These are phyloP conservation scores for Neurospora sp. DNA, from an alignment of 2,329 filamentous ascomycete genomes.

Conservation along the genomic window DNA sequence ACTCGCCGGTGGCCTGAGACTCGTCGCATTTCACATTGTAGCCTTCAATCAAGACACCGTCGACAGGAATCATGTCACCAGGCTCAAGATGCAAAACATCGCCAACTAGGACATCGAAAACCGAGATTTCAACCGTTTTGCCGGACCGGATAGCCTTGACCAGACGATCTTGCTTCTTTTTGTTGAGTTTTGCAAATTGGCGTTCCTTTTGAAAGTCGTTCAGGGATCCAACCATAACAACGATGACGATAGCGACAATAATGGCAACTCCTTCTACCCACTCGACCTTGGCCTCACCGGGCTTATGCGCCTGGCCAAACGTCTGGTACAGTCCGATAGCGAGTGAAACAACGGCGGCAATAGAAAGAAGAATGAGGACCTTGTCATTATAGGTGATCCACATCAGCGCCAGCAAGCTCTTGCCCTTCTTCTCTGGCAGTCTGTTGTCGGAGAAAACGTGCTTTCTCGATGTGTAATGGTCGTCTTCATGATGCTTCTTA, in stretches of 20 bases:
- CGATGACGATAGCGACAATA: conserved; percentile 68
- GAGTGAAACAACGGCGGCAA: conserved; percentile 62
- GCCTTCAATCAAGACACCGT: conserved; percentile 62
- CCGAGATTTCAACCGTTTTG: conserved; percentile 56
- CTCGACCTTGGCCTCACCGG: conserved; percentile 48
- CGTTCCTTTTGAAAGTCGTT: conserved; percentile 76
- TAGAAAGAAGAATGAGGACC: conserved; percentile 61
- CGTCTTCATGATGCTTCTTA: conserved; percentile 6
- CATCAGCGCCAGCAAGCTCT: conserved; percentile 61
- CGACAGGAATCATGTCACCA: conserved; percentile 64
- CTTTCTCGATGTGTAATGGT: conserved; percentile 32
- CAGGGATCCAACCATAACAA: conserved; percentile 64
- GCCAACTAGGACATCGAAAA: conserved; percentile 59
- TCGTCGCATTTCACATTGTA: conserved; percentile 70
- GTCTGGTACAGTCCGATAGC: conserved; percentile 68
- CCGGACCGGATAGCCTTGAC: conserved; percentile 66
- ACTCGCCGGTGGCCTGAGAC: conserved; percentile 70
- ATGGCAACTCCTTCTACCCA: conserved; percentile 80
- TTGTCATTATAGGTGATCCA: conserved; percentile 84
- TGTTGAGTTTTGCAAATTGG: conserved; percentile 69
- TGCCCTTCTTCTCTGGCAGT: conserved; percentile 64
- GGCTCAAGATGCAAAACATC: conserved; percentile 66
- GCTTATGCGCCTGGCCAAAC: conserved; percentile 47
- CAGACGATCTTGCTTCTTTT: conserved; percentile 65
- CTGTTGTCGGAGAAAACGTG: conserved; percentile 64